Conservation (phyloP, 306 rosid species). For the Styphnolobium japonicum region DNA sequence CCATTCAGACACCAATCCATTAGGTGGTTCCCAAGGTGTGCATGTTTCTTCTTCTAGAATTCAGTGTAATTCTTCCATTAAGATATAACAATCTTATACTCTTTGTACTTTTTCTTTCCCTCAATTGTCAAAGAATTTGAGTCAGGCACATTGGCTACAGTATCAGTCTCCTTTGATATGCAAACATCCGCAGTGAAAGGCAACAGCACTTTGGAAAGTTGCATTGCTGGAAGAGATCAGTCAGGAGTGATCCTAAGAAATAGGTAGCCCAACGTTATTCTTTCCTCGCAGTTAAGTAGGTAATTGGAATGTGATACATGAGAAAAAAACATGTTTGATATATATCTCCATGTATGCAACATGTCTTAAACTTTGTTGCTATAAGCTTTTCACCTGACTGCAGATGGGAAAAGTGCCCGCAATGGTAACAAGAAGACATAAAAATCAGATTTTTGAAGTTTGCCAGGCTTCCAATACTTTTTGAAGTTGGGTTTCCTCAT, state of each 20-base stretch:
- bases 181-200: constrained; percentile 29
- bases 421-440: constrained; percentile 15
- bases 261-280: constrained; percentile 26
- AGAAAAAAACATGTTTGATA: background rate
- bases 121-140: constrained; percentile 21
- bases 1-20: constrained; percentile 23
- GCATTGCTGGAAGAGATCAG: constrained; percentile 36
- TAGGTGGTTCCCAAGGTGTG: constrained; percentile 31
- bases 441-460: constrained; percentile 12
- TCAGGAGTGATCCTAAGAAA: constrained; percentile 22
- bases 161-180: constrained; percentile 24
- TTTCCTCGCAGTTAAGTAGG: constrained; percentile 30
- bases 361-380: background rate
- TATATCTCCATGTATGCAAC: background rate
- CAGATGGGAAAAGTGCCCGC: constrained; percentile 5
- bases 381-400: constrained; percentile 17
- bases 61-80: background rate
- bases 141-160: constrained; percentile 6
- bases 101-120: background rate
- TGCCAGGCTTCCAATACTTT: constrained; percentile 3
- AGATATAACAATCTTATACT: background rate
- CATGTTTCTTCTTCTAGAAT: background rate
- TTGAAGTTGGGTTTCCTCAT: constrained; percentile 10
- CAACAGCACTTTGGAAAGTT: constrained; percentile 17
- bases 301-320: background rate